Base-by-base conservation (phyloP, 2,329 filamentous ascomycete genomes). In the Pseudopithomyces maydicus region DNA sequence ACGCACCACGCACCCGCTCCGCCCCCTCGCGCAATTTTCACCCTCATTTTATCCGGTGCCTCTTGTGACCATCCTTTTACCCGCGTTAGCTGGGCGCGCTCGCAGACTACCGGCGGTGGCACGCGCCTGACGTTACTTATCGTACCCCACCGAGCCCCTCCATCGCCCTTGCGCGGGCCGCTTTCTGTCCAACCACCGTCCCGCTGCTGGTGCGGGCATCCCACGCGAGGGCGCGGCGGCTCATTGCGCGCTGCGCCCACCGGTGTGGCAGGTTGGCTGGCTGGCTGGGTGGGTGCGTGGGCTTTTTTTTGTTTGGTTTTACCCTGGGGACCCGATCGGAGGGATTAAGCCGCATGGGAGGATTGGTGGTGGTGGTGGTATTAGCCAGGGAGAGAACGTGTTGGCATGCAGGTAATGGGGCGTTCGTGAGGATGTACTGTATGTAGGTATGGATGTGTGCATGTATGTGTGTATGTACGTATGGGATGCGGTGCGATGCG, bases 1-100 rank as follows among this genome's bases (percentile, higher is more conserved):
- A n/a, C n/a, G n/a, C n/a, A n/a, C n/a, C n/a, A n/a, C n/a, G 12
- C 15, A 6, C 45, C 36, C 52, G n/a, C 42, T 12, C 17, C 38
- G 26, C 12, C 20, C n/a, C 48, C 23, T 35, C 29, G 10, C 42
- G 26, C 32, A 19, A 20, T 17, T 32, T 39, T 43, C 38, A 22
- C 36, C 12, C 3, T 22, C 36, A 44, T 52, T 62, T 66, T 66
- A 66, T 59, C 63, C 63, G 63, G 61, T 64, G 63, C 61, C 47
- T 56, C 32, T 52, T 55, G 6, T 42, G 4, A 10, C 14, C 49
- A n/a, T 38, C 56, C 44, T 60, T 42, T 66, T 66, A 66, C 48
- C 63, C 63, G 63, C 58, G 56, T 57, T 53, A 57, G 59, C n/a
- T n/a, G n/a, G n/a, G n/a, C n/a, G n/a, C n/a, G n/a, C n/a, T n/a